Percentiles rank a stretch among this genome's conserved stretches.
Conservation (phyloP, 768 basidiomycete genomes). For the Termitomyces sp. region DNA sequence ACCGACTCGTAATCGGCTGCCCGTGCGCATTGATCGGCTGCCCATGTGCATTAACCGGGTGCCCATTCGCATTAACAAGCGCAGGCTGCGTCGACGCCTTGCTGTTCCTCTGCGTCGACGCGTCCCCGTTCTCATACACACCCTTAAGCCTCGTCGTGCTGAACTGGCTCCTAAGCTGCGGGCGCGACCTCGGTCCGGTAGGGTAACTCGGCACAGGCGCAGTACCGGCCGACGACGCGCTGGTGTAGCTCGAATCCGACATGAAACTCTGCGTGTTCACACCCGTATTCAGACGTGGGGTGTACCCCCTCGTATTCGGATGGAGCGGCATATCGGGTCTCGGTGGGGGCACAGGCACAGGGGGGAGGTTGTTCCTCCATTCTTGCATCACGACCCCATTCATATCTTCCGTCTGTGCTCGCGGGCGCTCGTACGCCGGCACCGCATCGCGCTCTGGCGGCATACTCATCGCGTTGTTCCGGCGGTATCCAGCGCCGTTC, state of each 20-base stretch:
- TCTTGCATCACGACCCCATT: conserved; percentile 62
- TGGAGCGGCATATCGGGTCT: conserved; percentile 17
- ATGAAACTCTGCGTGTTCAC: conserved; percentile 40
- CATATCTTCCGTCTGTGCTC: conserved; percentile 69
- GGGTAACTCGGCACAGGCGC: conserved; percentile 10
- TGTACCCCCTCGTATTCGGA: conserved; percentile 33
- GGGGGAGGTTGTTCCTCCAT: conserved; percentile 56
- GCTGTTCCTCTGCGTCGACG: conserved; percentile 20
- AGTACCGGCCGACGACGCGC: conserved; percentile 26
- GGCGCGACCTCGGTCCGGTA: conserved; percentile 34
- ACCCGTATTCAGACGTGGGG: conserved; percentile 47
- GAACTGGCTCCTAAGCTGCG: conserved; percentile 64
- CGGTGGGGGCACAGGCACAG: conserved; percentile 31
- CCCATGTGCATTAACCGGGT: conserved; percentile 29
- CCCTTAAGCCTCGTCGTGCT: conserved; percentile 62
- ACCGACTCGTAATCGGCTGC: conserved; percentile 46
- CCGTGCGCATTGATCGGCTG: conserved; percentile 27
- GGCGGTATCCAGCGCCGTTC: conserved; percentile 39
- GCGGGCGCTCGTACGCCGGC: conserved; percentile 49
- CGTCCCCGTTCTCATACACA: conserved; percentile 47
- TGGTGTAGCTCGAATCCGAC: conserved; percentile 40
- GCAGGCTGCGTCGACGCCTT: conserved; percentile 21
- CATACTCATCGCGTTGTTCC: conserved; percentile 57
- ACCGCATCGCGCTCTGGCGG: conserved; percentile 55
- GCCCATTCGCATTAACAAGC: conserved; percentile 24